Evolutionary conservation across 1,284 basidiomycete species (phyloP).

Genomic region (Malassezia equina): DNA sequence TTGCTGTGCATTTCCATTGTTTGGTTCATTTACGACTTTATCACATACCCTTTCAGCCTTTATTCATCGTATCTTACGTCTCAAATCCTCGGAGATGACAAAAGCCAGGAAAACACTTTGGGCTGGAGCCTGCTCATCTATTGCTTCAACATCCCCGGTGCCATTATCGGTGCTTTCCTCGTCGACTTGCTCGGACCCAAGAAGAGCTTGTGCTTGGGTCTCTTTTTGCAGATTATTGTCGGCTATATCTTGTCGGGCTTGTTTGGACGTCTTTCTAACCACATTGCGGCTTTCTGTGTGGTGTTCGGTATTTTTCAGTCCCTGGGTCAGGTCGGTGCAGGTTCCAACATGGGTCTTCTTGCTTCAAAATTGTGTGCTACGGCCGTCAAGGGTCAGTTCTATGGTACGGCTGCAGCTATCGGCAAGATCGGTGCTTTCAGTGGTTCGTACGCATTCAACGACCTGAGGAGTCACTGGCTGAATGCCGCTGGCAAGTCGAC

Average conservation of each 20-base stretch:
- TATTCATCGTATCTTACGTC: slow-evolving; percentile 71
- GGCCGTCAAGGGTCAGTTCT: slow-evolving; percentile 35
- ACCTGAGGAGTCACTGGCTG: not conserved
- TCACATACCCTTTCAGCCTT: slow-evolving; percentile 53
- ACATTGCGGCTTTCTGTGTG: slow-evolving; percentile 50
- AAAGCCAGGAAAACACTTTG: not conserved
- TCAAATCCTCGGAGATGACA: slow-evolving; percentile 53
- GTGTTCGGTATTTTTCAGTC: slow-evolving; percentile 81
- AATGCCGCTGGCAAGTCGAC: not conserved
- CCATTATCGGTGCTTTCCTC: slow-evolving; percentile 65
- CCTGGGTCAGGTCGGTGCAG: slow-evolving; percentile 63
- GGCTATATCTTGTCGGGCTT: slow-evolving; percentile 54
- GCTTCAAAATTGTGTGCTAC: slow-evolving; percentile 23
- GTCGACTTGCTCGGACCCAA: slow-evolving; percentile 50
- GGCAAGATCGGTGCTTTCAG: slow-evolving; percentile 57
- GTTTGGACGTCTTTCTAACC: slow-evolving; percentile 21
- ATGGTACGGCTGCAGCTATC: slow-evolving; percentile 57
- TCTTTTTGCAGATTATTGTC: slow-evolving; percentile 37
- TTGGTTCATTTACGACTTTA: slow-evolving; percentile 52
- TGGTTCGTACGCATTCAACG: slow-evolving; percentile 31
- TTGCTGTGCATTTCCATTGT: slow-evolving; percentile 61
- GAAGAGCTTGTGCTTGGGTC: slow-evolving; percentile 33
- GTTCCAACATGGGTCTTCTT: slow-evolving; percentile 38
- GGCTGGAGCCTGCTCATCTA: slow-evolving; percentile 4
- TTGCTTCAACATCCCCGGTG: slow-evolving; percentile 55